phyloP scores from a whole-genome alignment of 257 asterid genomes.

The Ajuga chamaepitys region DNA sequence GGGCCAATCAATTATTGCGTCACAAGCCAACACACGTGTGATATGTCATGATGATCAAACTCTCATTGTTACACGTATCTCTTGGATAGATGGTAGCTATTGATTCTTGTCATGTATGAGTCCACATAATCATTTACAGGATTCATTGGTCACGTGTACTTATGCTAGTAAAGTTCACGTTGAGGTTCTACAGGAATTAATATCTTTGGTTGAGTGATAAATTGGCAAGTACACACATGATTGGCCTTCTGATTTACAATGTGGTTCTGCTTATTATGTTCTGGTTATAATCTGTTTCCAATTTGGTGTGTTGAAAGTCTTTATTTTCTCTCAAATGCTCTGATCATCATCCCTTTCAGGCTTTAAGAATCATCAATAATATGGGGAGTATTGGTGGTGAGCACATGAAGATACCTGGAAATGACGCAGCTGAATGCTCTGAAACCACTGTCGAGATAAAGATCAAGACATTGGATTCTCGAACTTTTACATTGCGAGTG shows the following conservation, averaged over 20 bases:
- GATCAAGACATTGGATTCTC: slow-evolving; percentile 91
- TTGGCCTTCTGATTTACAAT: neutral
- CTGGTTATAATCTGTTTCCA: neutral
- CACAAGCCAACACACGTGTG: neutral
- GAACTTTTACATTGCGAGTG: slow-evolving; percentile 69
- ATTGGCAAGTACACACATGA: neutral
- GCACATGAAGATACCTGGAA: slow-evolving; percentile 26
- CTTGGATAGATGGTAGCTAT: neutral
- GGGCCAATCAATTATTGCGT: neutral
- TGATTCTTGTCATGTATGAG: slow-evolving; percentile 3
- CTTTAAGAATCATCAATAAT: slow-evolving; percentile 9
- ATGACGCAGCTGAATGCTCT: slow-evolving; percentile 46
- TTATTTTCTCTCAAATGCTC: neutral
- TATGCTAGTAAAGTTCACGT: neutral
- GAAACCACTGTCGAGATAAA: slow-evolving; percentile 88
- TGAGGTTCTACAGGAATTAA: slow-evolving; percentile 4
- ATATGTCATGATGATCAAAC: neutral
- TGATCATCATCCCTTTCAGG: slow-evolving; percentile 21
- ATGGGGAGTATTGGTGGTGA: slow-evolving; percentile 62
- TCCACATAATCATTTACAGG: neutral
- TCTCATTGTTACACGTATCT: neutral
- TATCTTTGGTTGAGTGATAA: neutral
- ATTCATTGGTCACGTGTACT: neutral
- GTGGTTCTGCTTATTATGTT: neutral
- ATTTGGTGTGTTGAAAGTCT: neutral